Evolutionary conservation across 805 yeast genomes (phyloP), one percentile per base, ranked within the genome.

Genomic region (Starmerella sp.): DNA sequence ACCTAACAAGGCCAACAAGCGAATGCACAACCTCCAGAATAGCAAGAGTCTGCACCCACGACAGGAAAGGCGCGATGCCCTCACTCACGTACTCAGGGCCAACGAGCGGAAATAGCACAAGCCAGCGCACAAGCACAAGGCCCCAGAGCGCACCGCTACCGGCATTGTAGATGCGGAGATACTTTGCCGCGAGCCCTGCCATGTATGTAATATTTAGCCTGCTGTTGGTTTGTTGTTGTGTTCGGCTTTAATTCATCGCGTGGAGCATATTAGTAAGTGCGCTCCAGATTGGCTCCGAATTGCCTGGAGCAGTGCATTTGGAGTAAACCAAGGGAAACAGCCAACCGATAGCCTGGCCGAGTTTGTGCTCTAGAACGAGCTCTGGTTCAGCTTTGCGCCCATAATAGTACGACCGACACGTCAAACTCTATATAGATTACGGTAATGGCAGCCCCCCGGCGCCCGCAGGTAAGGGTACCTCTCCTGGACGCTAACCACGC

Each of bases 21-120:
- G 96, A 78, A 67, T 91, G 93, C 65, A 80, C 75, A 28, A 91
- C 78, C 68, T 91, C 98, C 51, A 86, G 75, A 1, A 87, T 60
- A 0, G 97, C 97, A 48, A 81, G 72, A 17, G 86, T 76, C 71
- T 91, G 98, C 51, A 90, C 79, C 47, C 73, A 67, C 3, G 84
- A 82, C 48, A 85, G 76, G 61, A 81, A 69, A 22, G 73, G 70
- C 32, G 76, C 75, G 6, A 95, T 78, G 54, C 79, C 75, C 6
- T 75, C 75, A 57, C 82, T 86, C 34, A 84, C 77, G 46, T 70
- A 70, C 17, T 89, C 89, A 60, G 86, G 86, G 2, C 91, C 90
- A 4, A 73, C 62, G 30, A 70, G 58, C 6, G 74, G 67, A 41
- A 70, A 68, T 10, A 75, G 64, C 6, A 73, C 55, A 6, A 73